A percentile compares a stretch with the other conserved stretches of the same genome.
These are phyloP conservation scores for Cyberlindnera veronae DNA, from an alignment of 805 yeast genomes.

Conservation along the genomic window DNA sequence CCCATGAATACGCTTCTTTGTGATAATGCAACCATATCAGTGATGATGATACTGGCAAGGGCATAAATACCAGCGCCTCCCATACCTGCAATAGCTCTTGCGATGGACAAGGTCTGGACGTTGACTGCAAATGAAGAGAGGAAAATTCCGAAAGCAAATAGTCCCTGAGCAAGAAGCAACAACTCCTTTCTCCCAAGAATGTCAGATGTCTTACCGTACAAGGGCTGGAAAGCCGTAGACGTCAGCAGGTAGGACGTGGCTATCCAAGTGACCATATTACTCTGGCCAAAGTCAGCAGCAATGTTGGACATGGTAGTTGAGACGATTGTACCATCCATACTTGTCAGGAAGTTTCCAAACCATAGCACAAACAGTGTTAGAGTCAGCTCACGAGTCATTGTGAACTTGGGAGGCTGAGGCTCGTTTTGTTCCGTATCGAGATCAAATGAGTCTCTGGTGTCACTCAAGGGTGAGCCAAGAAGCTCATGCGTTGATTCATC, in stretches of 20 bases:
- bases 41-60: slow-evolving; percentile 47
- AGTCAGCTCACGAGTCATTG: slow-evolving; percentile 13
- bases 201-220: slow-evolving; percentile 69
- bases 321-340: slow-evolving; percentile 58
- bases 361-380: slow-evolving; percentile 33
- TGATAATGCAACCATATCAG: slow-evolving; percentile 52
- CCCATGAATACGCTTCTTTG: slow-evolving; percentile 55
- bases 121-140: slow-evolving; percentile 38
- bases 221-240: slow-evolving; percentile 69
- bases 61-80: slow-evolving; percentile 58
- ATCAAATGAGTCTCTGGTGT: slow-evolving; percentile 11
- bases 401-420: slow-evolving; percentile 5
- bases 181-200: slow-evolving; percentile 52
- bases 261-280: slow-evolving; percentile 58
- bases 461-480: not conserved
- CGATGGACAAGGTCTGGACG: slow-evolving; percentile 43
- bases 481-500: slow-evolving; percentile 9
- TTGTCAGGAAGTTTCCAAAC: slow-evolving; percentile 47
- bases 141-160: slow-evolving; percentile 44
- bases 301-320: slow-evolving; percentile 56
- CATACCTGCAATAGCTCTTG: slow-evolving; percentile 55
- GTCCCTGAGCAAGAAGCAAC: slow-evolving; percentile 39
- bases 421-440: slow-evolving; percentile 1
- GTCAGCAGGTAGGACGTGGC: slow-evolving; percentile 70
- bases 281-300: slow-evolving; percentile 54